A percentile compares a stretch with the other conserved stretches of the same genome.
These are phyloP conservation scores for Heritiera littoralis DNA, from an alignment of 345 rosid species.

Conservation along the genomic window DNA sequence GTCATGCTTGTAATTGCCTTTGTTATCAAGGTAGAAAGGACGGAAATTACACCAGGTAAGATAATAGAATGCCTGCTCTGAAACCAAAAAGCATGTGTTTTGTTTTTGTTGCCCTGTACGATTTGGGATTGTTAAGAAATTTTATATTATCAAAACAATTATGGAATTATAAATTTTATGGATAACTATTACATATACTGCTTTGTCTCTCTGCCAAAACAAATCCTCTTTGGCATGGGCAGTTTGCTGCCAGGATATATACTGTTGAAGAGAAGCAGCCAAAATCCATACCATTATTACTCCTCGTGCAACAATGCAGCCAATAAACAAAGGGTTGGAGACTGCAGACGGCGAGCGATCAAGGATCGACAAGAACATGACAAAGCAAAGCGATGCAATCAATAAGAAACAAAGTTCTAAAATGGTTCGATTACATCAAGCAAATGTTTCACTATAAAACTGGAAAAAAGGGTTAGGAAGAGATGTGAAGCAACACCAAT, in stretches of 20 bases:
- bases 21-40: neutral
- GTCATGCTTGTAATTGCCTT: too few relatives aligned
- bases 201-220: too few relatives aligned
- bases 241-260: too few relatives aligned
- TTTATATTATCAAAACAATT: too few relatives aligned
- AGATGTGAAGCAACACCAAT: neutral
- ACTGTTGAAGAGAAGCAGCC: too few relatives aligned
- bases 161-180: too few relatives aligned
- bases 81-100: too few relatives aligned
- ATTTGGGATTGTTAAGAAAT: too few relatives aligned
- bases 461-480: neutral
- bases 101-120: too few relatives aligned
- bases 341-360: neutral
- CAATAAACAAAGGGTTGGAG: neutral
- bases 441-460: neutral
- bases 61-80: neutral
- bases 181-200: too few relatives aligned
- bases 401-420: neutral
- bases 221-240: too few relatives aligned
- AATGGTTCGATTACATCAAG: slow-evolving; percentile 7
- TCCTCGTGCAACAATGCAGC: neutral
- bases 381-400: neutral
- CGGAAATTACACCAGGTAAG: neutral
- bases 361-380: neutral
- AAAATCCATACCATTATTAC: neutral